These are phyloP conservation scores for Xylariomycetidae sp. DNA, from an alignment of 2,329 filamentous ascomycete species.

Conservation along the genomic window DNA sequence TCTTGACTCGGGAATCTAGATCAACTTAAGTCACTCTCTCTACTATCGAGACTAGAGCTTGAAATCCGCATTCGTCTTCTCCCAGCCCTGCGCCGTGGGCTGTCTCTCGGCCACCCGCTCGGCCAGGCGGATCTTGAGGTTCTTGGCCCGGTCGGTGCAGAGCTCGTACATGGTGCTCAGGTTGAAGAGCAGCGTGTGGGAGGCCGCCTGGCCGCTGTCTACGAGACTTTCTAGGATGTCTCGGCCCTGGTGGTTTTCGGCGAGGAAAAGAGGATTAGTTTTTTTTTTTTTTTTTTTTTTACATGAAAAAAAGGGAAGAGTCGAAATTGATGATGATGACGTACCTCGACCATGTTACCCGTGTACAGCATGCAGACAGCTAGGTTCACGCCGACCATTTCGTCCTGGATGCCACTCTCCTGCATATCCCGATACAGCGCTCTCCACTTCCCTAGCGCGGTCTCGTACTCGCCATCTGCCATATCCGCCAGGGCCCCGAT, in stretches of 20 bases:
- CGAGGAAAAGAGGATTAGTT: constrained; percentile 18
- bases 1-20: too few relatives aligned
- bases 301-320: neutral
- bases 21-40: too few relatives aligned
- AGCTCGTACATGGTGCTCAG: constrained; percentile 88
- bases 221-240: constrained; percentile 63
- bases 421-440: constrained; percentile 27
- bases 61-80: constrained; percentile 69
- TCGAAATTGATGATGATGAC: constrained; percentile 12
- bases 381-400: constrained; percentile 73
- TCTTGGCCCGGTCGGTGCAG: constrained; percentile 70
- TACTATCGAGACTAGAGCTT: constrained; percentile 60
- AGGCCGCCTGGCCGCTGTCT: constrained; percentile 53
- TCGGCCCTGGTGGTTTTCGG: too few relatives aligned
- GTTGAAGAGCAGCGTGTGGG: constrained; percentile 82
- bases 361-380: constrained; percentile 82
- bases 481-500: constrained; percentile 70
- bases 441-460: constrained; percentile 60
- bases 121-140: constrained; percentile 66
- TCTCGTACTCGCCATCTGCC: constrained; percentile 68
- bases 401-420: constrained; percentile 25
- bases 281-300: neutral
- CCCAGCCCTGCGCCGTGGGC: constrained; percentile 57
- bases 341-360: constrained; percentile 67
- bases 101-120: constrained; percentile 62